A percentile compares a stretch with the other conserved stretches of the same genome.
These are phyloP conservation scores for Lasiosphaeria hispida DNA, from an alignment of 495 filamentous ascomycete species.

Conservation along the genomic window DNA sequence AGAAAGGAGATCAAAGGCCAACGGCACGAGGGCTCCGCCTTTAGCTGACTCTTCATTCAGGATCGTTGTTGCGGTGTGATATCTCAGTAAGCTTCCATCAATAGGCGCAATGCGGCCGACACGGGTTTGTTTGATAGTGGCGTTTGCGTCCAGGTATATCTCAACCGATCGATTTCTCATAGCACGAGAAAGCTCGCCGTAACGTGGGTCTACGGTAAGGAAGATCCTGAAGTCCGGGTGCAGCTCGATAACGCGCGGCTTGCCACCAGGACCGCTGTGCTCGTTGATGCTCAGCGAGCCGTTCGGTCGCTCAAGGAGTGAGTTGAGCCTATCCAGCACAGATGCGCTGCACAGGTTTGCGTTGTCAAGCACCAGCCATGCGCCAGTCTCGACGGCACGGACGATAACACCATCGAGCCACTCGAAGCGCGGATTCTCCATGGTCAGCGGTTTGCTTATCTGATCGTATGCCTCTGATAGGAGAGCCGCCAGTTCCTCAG, in stretches of 20 bases:
- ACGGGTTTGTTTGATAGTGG: slow-evolving; percentile 19
- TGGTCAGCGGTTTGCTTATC: slow-evolving; percentile 41
- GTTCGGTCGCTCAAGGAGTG: slow-evolving; percentile 79
- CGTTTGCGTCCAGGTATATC: slow-evolving; percentile 62
- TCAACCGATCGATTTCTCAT: slow-evolving; percentile 96
- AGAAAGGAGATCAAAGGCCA: slow-evolving; percentile 38
- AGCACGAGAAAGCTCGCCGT: slow-evolving; percentile 91
- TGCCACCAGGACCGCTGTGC: slow-evolving; percentile 77
- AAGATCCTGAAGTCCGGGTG: slow-evolving; percentile 91
- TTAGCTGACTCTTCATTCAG: slow-evolving; percentile 12
- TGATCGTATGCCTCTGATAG: slow-evolving; percentile 37
- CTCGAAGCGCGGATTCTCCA: slow-evolving; percentile 78
- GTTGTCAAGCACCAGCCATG: slow-evolving; percentile 95
- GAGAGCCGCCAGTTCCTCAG: slow-evolving; percentile 26
- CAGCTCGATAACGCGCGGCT: slow-evolving; percentile 73
- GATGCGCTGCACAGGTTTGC: slow-evolving; percentile 95
- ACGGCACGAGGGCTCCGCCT: slow-evolving; percentile 15
- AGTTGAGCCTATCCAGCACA: slow-evolving; percentile 92
- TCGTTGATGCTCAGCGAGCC: slow-evolving; percentile 88
- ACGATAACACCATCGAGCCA: slow-evolving; percentile 95
- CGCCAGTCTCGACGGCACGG: slow-evolving; percentile 76
- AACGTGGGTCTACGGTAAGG: slow-evolving; percentile 86
- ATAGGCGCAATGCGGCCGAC: slow-evolving; percentile 37
- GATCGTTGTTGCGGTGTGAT: slow-evolving; percentile 24
- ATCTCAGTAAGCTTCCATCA: slow-evolving; percentile 43